Conservation (phyloP, 352 stramenopile genomes). For the Phytophthora pini region DNA sequence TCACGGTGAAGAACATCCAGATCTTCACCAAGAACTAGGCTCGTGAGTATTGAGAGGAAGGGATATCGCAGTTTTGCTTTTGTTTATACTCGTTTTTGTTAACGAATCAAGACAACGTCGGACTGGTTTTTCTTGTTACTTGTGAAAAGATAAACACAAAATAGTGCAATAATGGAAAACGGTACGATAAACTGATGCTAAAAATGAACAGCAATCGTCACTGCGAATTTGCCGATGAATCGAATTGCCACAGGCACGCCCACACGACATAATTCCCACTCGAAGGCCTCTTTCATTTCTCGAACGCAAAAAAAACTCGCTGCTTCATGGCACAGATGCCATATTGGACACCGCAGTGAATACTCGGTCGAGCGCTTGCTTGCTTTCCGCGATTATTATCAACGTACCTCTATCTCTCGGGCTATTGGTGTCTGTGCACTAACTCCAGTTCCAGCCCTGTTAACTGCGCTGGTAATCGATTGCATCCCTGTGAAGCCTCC, state of each 20-base stretch:
- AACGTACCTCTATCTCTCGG: not conserved
- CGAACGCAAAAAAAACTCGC: not conserved
- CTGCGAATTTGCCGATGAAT: not conserved
- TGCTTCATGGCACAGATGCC: not conserved
- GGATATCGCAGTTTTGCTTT: not conserved
- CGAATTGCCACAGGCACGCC: not conserved
- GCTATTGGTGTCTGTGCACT: constrained; percentile 5
- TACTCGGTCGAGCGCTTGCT: constrained; percentile 18
- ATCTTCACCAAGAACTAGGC: constrained; percentile 70
- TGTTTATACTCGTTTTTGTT: too few species aligned
- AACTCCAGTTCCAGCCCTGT: constrained; percentile 18
- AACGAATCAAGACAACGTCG: too few species aligned
- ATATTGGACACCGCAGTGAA: constrained; percentile 16
- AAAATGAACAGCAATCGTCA: too few species aligned
- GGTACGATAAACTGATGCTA: too few species aligned
- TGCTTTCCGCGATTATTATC: constrained; percentile 10
- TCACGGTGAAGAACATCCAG: constrained; percentile 80
- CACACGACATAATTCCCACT: not conserved
- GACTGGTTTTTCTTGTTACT: too few species aligned
- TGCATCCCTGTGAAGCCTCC: constrained; percentile 10
- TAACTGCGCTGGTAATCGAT: constrained; percentile 6
- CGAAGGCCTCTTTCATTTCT: not conserved
- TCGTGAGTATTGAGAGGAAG: not conserved
- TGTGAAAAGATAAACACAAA: too few species aligned
- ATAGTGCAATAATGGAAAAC: too few species aligned